Evolutionary conservation across 208 protist genomes (phyloP).

Genomic region (Leishmania arabica): DNA sequence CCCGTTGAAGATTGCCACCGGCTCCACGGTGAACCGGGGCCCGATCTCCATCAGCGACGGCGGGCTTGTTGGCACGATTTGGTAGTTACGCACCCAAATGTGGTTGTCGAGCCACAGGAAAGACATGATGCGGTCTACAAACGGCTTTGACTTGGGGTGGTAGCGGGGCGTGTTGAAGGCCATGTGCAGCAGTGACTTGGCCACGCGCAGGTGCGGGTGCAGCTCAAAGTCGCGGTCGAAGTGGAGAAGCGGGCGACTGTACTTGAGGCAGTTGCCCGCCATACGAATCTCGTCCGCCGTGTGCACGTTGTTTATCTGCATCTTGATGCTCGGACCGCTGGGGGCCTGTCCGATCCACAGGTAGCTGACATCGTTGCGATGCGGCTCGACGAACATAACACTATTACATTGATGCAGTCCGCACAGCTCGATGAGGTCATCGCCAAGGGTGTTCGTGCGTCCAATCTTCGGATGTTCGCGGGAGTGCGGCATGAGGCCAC

Average conservation of each 20-base stretch:
- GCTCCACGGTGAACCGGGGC: constrained; percentile 96
- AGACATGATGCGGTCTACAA: constrained; percentile 97
- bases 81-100: constrained; percentile 99
- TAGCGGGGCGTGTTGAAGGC: constrained; percentile 96
- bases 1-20: constrained; percentile 94
- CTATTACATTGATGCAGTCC: constrained; percentile 94
- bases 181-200: constrained; percentile 97
- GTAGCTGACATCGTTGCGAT: constrained; percentile 91
- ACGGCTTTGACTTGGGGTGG: constrained; percentile 98
- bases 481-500: constrained; percentile 93
- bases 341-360: constrained; percentile 95
- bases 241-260: constrained; percentile 95
- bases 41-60: constrained; percentile 96
- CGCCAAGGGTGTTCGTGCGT: constrained; percentile 61
- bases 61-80: constrained; percentile 83
- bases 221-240: constrained; percentile 97
- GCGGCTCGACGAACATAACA: constrained; percentile 93
- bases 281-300: constrained; percentile 98
- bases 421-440: constrained; percentile 88
- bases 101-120: constrained; percentile 97
- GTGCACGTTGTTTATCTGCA: constrained; percentile 96
- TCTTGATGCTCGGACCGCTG: constrained; percentile 94
- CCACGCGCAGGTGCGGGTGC: constrained; percentile 88
- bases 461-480: constrained; percentile 93
- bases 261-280: constrained; percentile 98